These are phyloP conservation scores for Alternaria burnsii DNA, from an alignment of 2,329 filamentous ascomycete species.

Conservation along the genomic window DNA sequence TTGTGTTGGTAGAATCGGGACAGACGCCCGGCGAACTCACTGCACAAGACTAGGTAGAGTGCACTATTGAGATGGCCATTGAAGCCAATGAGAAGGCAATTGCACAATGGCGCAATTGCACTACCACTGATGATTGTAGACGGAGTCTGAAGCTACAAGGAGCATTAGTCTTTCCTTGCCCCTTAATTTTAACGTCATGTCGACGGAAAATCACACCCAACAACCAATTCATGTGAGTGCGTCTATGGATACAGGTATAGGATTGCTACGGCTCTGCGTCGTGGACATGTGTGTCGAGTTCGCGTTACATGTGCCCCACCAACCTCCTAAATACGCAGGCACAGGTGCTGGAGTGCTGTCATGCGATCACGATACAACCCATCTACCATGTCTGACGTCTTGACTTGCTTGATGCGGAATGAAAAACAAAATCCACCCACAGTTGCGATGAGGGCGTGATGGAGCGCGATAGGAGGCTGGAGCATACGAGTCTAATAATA, in stretches of 20 bases:
- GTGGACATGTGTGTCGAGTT: slow-evolving; percentile 8
- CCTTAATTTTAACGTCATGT: neutral
- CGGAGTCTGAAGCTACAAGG: slow-evolving; percentile 2
- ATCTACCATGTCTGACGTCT: neutral
- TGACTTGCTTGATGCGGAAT: neutral
- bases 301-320: slow-evolving; percentile 13
- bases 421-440: slow-evolving; percentile 10
- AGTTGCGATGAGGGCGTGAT: neutral
- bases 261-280: neutral
- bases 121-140: slow-evolving; percentile 6
- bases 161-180: neutral
- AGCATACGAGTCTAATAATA: slow-evolving; percentile 20
- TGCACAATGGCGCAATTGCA: slow-evolving; percentile 20
- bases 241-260: no score
- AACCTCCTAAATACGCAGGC: slow-evolving; percentile 1
- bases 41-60: slow-evolving; percentile 12
- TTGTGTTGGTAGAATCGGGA: neutral
- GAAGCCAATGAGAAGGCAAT: slow-evolving; percentile 10
- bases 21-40: neutral
- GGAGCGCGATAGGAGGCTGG: slow-evolving; percentile 16
- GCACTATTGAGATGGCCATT: slow-evolving; percentile 10
- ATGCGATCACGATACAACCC: slow-evolving; percentile 3
- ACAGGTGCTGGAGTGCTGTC: neutral
- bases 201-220: neutral
- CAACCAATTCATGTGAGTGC: neutral